These are phyloP conservation scores for Penicillium sp. DNA, from an alignment of 2,329 filamentous ascomycete genomes.

Conservation along the genomic window DNA sequence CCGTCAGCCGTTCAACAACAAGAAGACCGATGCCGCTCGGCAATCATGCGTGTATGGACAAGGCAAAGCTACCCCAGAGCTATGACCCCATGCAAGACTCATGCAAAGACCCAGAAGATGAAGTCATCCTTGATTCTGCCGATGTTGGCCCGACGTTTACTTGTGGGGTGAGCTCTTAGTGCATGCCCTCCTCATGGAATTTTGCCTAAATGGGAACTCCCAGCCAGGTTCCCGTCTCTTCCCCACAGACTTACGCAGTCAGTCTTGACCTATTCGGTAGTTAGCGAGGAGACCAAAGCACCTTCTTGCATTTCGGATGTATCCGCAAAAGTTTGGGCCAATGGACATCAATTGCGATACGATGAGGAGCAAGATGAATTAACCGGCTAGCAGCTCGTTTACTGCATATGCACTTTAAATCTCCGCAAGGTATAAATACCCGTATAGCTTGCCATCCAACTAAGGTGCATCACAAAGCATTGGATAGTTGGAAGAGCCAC, in stretches of 20 bases:
- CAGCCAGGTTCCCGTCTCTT: conserved; percentile 1
- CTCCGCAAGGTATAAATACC: conserved; percentile 6
- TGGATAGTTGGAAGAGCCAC: conserved; percentile 10
- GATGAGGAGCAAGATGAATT: not conserved
- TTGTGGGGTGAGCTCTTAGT: not conserved
- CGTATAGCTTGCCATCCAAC: not conserved
- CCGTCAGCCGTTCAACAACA: not conserved
- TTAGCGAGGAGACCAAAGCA: not conserved
- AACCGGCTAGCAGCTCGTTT: not conserved
- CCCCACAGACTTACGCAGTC: not conserved
- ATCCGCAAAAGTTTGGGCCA: not conserved
- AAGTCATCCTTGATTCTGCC: conserved; percentile 4
- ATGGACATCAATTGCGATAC: not conserved
- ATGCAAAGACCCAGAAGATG: not conserved
- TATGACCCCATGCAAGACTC: conserved; percentile 2
- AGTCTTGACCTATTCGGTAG: not conserved
- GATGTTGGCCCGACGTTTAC: conserved; percentile 6
- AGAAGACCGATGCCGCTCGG: not conserved
- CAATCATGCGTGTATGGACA: not conserved
- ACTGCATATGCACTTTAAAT: not conserved
- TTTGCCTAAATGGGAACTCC: conserved; percentile 13
- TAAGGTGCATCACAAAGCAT: not conserved
- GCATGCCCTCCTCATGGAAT: conserved; percentile 15
- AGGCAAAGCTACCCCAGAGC: not conserved
- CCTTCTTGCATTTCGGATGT: not conserved